A percentile compares a stretch with the other conserved stretches of the same genome.
These are phyloP conservation scores for Hordeum vulgare DNA, from an alignment of 176 grass and related monocot species.

Conservation along the genomic window DNA sequence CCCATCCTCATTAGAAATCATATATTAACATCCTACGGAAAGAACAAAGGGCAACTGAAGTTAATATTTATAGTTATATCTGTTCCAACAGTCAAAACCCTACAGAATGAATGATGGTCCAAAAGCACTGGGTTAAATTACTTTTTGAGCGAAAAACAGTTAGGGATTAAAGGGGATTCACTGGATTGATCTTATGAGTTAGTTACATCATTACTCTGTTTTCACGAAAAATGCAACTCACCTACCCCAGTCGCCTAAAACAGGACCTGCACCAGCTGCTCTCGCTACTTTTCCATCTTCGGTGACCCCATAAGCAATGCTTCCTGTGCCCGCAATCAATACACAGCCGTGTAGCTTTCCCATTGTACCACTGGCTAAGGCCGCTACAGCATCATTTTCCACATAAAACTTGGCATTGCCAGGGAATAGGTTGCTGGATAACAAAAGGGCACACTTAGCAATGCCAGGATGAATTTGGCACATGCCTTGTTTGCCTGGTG, in stretches of 20 bases:
- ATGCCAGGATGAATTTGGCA: not conserved
- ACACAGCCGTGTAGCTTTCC: conserved; percentile 94
- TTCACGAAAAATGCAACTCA: conserved; percentile 23
- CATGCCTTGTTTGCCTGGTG: not conserved
- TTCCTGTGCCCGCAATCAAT: conserved; percentile 90
- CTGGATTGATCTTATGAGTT: not conserved
- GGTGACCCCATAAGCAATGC: conserved; percentile 90
- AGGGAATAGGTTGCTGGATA: conserved; percentile 66
- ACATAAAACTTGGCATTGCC: conserved; percentile 68
- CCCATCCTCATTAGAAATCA: conserved; percentile 6
- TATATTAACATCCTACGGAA: not conserved
- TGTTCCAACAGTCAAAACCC: not conserved
- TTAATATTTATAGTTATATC: not conserved
- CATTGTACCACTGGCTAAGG: conserved; percentile 92
- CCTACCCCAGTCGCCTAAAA: conserved; percentile 98
- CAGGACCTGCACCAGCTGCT: conserved; percentile 89
- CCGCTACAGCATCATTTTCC: conserved; percentile 94
- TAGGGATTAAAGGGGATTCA: not conserved
- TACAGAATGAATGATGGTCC: not conserved
- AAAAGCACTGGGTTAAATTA: not conserved
- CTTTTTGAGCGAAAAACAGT: not conserved
- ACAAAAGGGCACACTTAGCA: conserved; percentile 18
- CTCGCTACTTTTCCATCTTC: conserved; percentile 90
- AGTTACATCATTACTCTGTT: not conserved
- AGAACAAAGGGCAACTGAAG: not conserved